Conservation (phyloP, 1,284 basidiomycete genomes). For the Sporisorium exsertum region DNA sequence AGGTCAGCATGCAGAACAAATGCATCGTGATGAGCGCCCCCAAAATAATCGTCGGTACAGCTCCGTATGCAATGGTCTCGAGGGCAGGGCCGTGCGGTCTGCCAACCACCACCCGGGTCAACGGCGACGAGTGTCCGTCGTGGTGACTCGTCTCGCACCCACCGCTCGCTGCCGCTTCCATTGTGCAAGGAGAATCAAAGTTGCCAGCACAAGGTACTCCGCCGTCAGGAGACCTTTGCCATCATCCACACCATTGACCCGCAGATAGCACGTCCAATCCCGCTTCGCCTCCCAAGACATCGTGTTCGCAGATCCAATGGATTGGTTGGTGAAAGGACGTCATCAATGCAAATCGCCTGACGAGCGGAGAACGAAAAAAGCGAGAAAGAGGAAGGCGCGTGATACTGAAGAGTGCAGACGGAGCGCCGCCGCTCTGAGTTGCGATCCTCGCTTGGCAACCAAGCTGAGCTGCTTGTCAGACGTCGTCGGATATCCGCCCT, state of each 20-base stretch:
- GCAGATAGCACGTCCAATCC: too few relatives aligned
- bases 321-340: neutral
- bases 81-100: neutral
- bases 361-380: conserved; percentile 3
- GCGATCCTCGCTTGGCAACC: conserved; percentile 30
- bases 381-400: neutral
- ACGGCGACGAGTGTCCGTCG: neutral
- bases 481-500: conserved; percentile 28
- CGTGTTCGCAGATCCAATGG: neutral
- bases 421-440: conserved; percentile 11
- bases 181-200: neutral
- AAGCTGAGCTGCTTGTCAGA: too few relatives aligned
- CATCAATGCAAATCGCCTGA: neutral
- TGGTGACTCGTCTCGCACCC: too few relatives aligned
- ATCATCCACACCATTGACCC: too few relatives aligned
- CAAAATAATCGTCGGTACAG: neutral
- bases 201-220: neutral
- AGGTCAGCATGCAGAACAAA: conserved; percentile 38
- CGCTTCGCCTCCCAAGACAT: too few relatives aligned
- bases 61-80: neutral
- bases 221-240: neutral
- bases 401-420: neutral
- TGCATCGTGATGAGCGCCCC: conserved; percentile 12
- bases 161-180: too few relatives aligned
- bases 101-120: neutral